A percentile compares a stretch with the other conserved stretches of the same genome.
Conservation (phyloP, 352 stramenopile species). For the Thalassiosira hispida region DNA sequence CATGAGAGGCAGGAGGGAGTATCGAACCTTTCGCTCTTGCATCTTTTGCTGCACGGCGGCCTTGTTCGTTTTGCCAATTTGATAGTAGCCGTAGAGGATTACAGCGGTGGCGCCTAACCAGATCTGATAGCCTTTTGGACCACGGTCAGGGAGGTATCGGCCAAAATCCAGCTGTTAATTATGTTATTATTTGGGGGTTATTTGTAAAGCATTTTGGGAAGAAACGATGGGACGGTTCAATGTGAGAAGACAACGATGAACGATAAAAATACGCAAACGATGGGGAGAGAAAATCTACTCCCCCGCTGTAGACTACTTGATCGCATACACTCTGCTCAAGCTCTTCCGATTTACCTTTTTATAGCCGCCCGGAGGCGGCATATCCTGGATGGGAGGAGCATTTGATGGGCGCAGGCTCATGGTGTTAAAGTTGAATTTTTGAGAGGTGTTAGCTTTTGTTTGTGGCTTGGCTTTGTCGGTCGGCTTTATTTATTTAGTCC, state of each 20-base stretch:
- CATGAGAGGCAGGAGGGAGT: conserved; percentile 92
- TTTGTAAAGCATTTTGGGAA: not conserved
- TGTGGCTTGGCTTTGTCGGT: no score
- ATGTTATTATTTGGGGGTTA: not conserved
- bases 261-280: not conserved
- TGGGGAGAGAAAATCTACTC: not conserved
- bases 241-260: not conserved
- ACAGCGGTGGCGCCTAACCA: conserved; percentile 62
- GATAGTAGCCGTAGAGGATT: conserved; percentile 81
- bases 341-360: conserved; percentile 54
- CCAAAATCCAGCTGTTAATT: conserved; percentile 52
- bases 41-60: conserved; percentile 69
- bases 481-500: no score
- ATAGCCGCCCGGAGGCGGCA: conserved; percentile 80
- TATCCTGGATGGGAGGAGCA: conserved; percentile 78
- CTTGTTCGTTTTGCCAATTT: conserved; percentile 75
- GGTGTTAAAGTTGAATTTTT: conserved; percentile 13
- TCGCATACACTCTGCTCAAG: not conserved
- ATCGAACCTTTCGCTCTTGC: conserved; percentile 92
- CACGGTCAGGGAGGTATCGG: conserved; percentile 61
- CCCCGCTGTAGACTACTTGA: not conserved
- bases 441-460: not conserved
- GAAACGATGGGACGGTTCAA: conserved; percentile 5
- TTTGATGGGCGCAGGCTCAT: conserved; percentile 77
- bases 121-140: conserved; percentile 79